Percentiles rank a stretch among this genome's conserved stretches.
These are phyloP conservation scores for Arachis monticola DNA, from an alignment of 331 rosid genomes.

Conservation along the genomic window DNA sequence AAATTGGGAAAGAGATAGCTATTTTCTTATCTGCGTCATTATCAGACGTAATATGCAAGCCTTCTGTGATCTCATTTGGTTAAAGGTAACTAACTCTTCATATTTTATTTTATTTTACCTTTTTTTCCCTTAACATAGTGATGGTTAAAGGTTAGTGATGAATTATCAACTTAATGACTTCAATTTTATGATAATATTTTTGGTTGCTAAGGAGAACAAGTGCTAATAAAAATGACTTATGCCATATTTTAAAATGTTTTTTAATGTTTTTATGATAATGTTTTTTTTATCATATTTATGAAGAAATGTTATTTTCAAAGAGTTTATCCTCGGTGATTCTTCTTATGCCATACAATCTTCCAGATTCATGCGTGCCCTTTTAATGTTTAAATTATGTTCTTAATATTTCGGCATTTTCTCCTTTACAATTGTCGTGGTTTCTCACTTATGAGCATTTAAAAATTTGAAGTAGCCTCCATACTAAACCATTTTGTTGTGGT, in stretches of 20 bases:
- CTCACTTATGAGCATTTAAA: neutral
- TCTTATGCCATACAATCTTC: neutral
- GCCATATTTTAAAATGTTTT: neutral
- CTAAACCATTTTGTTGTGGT: neutral
- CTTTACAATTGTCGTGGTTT: neutral
- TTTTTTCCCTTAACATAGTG: constrained; percentile 10
- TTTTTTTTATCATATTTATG: neutral
- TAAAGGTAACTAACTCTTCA: constrained; percentile 45
- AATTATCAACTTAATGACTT: constrained; percentile 4
- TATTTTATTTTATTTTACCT: neutral
- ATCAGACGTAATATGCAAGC: constrained; percentile 58
- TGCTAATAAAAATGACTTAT: neutral
- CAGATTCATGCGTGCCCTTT: neutral
- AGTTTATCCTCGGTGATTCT: neutral
- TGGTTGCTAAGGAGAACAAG: neutral
- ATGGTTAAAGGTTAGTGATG: neutral
- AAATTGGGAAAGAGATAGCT: neutral
- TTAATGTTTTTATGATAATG: neutral
- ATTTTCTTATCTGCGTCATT: constrained; percentile 44
- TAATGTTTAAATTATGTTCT: neutral
- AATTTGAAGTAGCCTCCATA: neutral
- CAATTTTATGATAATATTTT: neutral
- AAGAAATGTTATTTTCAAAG: neutral
- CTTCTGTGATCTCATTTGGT: constrained; percentile 49
- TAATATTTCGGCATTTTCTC: neutral